Conservation (phyloP, 2,329 filamentous ascomycete species). For the Didymella lethalis region DNA sequence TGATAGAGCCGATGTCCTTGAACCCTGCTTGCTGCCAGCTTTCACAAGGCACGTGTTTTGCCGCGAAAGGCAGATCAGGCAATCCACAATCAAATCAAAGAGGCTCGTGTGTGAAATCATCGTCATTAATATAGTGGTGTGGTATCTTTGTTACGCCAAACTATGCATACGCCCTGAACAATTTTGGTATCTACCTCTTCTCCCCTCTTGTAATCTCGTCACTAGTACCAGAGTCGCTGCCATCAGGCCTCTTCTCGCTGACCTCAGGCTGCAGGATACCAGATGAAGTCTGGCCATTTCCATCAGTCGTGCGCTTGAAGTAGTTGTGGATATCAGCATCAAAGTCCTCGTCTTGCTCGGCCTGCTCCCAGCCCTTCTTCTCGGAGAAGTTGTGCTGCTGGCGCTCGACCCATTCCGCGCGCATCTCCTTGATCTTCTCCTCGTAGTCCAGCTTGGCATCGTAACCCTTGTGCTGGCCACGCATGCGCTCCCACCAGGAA, state of each 20-base stretch:
- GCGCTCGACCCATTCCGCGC: constrained; percentile 62
- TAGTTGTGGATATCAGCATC: constrained; percentile 45
- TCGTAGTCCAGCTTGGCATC: constrained; percentile 80
- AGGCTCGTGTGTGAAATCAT: neutral
- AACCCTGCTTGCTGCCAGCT: neutral
- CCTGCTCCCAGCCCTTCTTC: constrained; percentile 39
- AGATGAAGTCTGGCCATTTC: constrained; percentile 22
- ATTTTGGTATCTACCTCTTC: constrained; percentile 9
- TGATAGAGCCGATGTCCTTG: constrained; percentile 7
- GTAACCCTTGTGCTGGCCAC: constrained; percentile 82
- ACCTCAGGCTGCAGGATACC: constrained; percentile 20
- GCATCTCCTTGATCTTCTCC: constrained; percentile 85
- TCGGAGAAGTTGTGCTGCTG: constrained; percentile 59
- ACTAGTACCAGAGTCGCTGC: constrained; percentile 21
- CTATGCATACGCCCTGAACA: constrained; percentile 4
- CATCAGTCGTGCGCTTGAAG: constrained; percentile 42
- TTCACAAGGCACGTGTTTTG: too few relatives aligned
- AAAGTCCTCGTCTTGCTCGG: constrained; percentile 43
- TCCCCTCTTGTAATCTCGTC: constrained; percentile 15
- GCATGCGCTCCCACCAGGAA: constrained; percentile 84
- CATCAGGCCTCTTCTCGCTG: constrained; percentile 27
- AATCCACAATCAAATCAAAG: neutral
- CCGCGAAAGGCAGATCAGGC: neutral
- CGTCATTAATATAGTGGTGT: constrained; percentile 17
- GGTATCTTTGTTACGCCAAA: constrained; percentile 19